Conservation (phyloP, 176 grass and related monocot species). For the Raddia guianensis region DNA sequence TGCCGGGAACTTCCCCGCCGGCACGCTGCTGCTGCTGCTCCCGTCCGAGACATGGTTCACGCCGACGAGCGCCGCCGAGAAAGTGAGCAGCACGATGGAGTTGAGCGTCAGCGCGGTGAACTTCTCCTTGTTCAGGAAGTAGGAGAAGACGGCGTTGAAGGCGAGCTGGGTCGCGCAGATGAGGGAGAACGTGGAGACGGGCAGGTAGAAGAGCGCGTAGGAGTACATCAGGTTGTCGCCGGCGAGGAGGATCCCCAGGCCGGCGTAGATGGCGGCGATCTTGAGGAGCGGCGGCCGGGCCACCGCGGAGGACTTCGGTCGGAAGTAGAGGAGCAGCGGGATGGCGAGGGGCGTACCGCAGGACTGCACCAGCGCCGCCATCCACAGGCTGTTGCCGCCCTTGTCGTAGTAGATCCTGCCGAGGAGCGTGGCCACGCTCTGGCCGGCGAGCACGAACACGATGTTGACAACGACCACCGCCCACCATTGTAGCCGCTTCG, state of each 20-base stretch:
- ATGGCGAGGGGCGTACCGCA: slow-evolving; percentile 52
- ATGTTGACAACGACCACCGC: slow-evolving; percentile 41
- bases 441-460: slow-evolving; percentile 47
- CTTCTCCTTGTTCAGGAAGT: slow-evolving; percentile 69
- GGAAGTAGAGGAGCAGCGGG: slow-evolving; percentile 42
- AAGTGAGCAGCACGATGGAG: slow-evolving; percentile 72
- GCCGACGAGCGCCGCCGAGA: slow-evolving; percentile 61
- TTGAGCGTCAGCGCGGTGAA: slow-evolving; percentile 62
- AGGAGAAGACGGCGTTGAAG: slow-evolving; percentile 77
- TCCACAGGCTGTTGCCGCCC: slow-evolving; percentile 54
- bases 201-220: slow-evolving; percentile 72
- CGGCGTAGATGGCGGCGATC: slow-evolving; percentile 48
- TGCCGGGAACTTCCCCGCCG: slow-evolving; percentile 42
- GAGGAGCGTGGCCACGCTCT: slow-evolving; percentile 51
- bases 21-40: slow-evolving; percentile 17
- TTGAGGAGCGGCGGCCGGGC: slow-evolving; percentile 36
- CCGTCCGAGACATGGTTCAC: slow-evolving; percentile 35
- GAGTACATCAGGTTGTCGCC: slow-evolving; percentile 71
- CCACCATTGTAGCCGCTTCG: slow-evolving; percentile 43
- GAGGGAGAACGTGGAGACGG: slow-evolving; percentile 65
- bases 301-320: not conserved
- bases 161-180: slow-evolving; percentile 56
- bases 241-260: slow-evolving; percentile 56
- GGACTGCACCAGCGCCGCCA: slow-evolving; percentile 55
- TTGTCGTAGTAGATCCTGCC: slow-evolving; percentile 61